Base-by-base conservation (phyloP, 2,329 filamentous ascomycete species). In the Colletotrichum limetticola region DNA sequence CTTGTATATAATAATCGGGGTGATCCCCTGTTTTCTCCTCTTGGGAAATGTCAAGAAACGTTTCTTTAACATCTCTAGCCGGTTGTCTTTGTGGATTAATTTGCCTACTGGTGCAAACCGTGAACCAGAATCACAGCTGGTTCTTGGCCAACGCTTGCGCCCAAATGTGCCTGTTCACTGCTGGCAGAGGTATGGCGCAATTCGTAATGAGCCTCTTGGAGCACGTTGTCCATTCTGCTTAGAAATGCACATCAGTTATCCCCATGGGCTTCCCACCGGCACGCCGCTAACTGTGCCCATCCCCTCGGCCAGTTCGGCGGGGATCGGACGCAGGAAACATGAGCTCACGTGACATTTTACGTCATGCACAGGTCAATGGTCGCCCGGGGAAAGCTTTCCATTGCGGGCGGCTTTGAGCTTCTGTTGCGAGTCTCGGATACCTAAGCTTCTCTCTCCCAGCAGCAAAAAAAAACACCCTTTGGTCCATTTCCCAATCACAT, bases 311-410 rank as follows among this genome's bases (percentile, higher is more conserved):
- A 58, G 58, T 52, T 64, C 69, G 65, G 59, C 66, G 22, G 60
- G 56, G 60, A 71, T 52, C 46, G 56, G 56, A 32, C n/a, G 49
- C 8, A 26, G 37, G 30, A n/a, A 42, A 32, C 37, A 30, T 14
- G 19, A 2, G 16, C 16, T 12, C 73, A 74, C 73, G 73, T 74
- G 73, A 74, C 71, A 53, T 63, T 74, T 46, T 72, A 74, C 71
- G 71, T 74, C 71, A 74, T 74, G 49, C 42, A 72, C 32, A 12
- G 52, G 19, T 49, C 55, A 42, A 42, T 42, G 37, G 37, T 42
- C 37, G 16, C 55, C 55, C 30, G 46, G 28, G 16, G 22, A 49
- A 49, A 68, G 64, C 56, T 67, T 64, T 57, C 49, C 56, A 58
- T 52, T 58, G 28, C 62, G n/a, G 28, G 52, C 55, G n/a, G 30